Evolutionary conservation across 208 protist genomes (phyloP), one percentile per base, ranked within the genome.

Genomic region (Acanthamoeba sp.): DNA sequence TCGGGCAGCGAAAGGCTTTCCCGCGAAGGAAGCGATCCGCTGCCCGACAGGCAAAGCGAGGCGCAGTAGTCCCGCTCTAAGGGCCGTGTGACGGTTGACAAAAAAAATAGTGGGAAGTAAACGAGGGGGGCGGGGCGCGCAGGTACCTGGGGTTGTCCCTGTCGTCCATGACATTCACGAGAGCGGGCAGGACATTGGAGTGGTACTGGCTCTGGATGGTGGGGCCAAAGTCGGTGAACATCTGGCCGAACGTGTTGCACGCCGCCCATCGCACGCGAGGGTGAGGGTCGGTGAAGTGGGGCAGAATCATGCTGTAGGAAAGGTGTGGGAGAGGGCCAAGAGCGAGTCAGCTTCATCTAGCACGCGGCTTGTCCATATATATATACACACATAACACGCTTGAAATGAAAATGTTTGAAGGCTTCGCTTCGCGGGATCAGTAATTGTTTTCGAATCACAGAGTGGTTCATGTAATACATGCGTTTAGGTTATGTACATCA

Each of bases 211-310:
- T 89, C 36, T 96, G 96, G 36, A 96, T 92, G 36, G 80, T 94
- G 32, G 82, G 93, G 18, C 91, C 94, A 84, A 98, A 98, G 93
- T 98, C 98, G 40, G 96, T 98, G 40, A 95, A 96, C 90, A 99
- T 94, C 96, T 98, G 98, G 40, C 97, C 97, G 27, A 98, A 89
- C 76, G 95, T 95, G 95, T 98, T 97, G 94, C 97, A 97, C 6
- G 98, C 95, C n/a, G 97, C 98, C 69, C 95, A 98, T 71, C 98
- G 93, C 14, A 99, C 98, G 59, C 97, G 95, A 36, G 97, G 96
- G 73, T 98, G 96, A 27, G 69, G 73, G 78, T 98, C 98, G 38
- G 64, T 42, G 36, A 97, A 64, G 38, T 96, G 85, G n/a, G 94
- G 89, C 29, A 96, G 6, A 1, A 97, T 87, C n/a, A 88, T 24